Conservation (phyloP, 345 rosid genomes). For the Excoecaria cochinchinensis region DNA sequence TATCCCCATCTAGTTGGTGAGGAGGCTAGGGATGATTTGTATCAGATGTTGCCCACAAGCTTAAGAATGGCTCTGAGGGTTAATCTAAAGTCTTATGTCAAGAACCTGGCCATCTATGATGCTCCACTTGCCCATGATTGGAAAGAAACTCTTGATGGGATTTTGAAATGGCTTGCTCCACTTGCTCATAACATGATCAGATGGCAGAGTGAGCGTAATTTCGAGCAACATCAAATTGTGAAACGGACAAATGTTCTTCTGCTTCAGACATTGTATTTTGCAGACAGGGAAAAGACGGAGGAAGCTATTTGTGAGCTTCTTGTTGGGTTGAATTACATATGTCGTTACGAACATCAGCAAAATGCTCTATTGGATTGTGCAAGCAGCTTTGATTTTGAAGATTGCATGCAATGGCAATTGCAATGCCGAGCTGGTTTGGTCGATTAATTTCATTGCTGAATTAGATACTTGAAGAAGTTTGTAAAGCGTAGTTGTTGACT, state of each 20-base stretch:
- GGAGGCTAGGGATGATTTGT: constrained; percentile 92
- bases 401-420: constrained; percentile 86
- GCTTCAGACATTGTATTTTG: constrained; percentile 84
- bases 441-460: constrained; percentile 30
- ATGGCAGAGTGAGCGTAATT: constrained; percentile 94
- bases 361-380: constrained; percentile 84
- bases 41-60: constrained; percentile 90
- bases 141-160: constrained; percentile 77
- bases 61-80: constrained; percentile 59
- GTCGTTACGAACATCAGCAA: constrained; percentile 88
- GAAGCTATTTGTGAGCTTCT: constrained; percentile 76
- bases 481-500: constrained; percentile 27
- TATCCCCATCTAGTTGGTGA: constrained; percentile 95
- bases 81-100: constrained; percentile 67
- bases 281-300: constrained; percentile 84
- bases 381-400: constrained; percentile 94
- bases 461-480: constrained; percentile 18
- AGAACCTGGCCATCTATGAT: constrained; percentile 83
- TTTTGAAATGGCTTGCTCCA: constrained; percentile 83
- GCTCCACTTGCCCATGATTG: constrained; percentile 94
- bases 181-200: constrained; percentile 93
- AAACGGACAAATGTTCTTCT: constrained; percentile 73
- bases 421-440: constrained; percentile 48
- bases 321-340: constrained; percentile 88
- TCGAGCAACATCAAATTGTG: constrained; percentile 90